Evolutionary conservation across 2,329 filamentous ascomycete genomes (phyloP).

Genomic region (Aspergillus proliferans): DNA sequence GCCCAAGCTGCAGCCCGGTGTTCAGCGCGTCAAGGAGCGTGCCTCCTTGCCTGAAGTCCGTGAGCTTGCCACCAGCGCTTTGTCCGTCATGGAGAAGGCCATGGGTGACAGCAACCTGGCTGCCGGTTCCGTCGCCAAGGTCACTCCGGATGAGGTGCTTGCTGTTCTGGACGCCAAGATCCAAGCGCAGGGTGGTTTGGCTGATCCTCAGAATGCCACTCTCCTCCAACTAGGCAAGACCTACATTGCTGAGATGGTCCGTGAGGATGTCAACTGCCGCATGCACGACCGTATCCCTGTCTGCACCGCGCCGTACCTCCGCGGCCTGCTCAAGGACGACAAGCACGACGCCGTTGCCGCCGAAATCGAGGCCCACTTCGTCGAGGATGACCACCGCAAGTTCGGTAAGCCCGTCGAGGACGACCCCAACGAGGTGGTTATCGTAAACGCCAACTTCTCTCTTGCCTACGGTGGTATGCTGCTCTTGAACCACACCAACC

Average conservation of each 20-base stretch:
- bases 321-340: constrained; percentile 58
- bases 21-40: constrained; percentile 78
- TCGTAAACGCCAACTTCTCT: constrained; percentile 97
- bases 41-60: constrained; percentile 93
- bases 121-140: constrained; percentile 55
- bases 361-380: constrained; percentile 68
- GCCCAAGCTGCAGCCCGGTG: constrained; percentile 88
- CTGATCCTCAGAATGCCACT: constrained; percentile 55
- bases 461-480: constrained; percentile 97
- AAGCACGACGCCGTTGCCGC: constrained; percentile 62
- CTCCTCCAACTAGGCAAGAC: constrained; percentile 61
- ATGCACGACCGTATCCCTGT: constrained; percentile 65
- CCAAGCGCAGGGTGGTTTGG: constrained; percentile 60
- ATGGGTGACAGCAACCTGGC: constrained; percentile 65
- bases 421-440: constrained; percentile 87
- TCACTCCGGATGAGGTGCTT: constrained; percentile 62
- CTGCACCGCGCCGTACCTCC: constrained; percentile 69
- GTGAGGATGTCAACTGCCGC: constrained; percentile 80
- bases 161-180: constrained; percentile 70
- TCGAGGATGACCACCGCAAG: constrained; percentile 80
- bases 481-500: constrained; percentile 88
- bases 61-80: constrained; percentile 74
- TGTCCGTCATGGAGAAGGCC: constrained; percentile 85
- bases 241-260: constrained; percentile 78
- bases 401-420: constrained; percentile 79